Base-by-base conservation (phyloP, 768 basidiomycete species). In the Rhizopogon roseolus region DNA sequence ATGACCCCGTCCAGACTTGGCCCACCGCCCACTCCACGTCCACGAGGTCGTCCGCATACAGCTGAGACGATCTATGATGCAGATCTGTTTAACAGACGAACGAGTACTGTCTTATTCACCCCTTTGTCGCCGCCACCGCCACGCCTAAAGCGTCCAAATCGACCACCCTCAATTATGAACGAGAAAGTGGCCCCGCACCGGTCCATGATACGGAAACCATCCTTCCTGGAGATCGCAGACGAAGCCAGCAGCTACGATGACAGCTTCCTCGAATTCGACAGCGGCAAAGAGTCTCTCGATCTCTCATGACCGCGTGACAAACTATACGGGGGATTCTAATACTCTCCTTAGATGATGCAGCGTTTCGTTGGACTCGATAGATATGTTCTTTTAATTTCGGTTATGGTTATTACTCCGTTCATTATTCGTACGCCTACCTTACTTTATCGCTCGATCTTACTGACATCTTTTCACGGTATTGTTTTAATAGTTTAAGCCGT, bases 141-240 rank as follows among this genome's bases (percentile, higher is more conserved):
- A 16, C 53, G 45, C 44, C 51, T 41, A 19, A 49, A 56, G 25
- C 50, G 28, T 34, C 13, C 42, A 36, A 44, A 11, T 29, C 42
- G n/a, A 32, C 39, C 22, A 10, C 29, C 43, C 5, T 52, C 55
- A 16, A 4, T 49, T 14, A 27, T 11, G 16, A 57, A 69, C 19
- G 79, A 79, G 46, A 73, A 69, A 52, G 57, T 61, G n/a, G 61
- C 74, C 41, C 76, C 74, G 54, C 76, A 78, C 43, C 76, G 73
- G 45, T 81, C 80, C 6, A 72, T 88, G 55, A 77, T 84, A 71
- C 76, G 75, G 62, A 86, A 87, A 62, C 82, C 87, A 17, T 88
- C 86, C 1, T 89, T 89, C 66, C 71, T 89, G 45, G 85, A 88
- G 36, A 86, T 89, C 54, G 49, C 42, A 11, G 84, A 71, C 22